Evolutionary conservation across 805 yeast genomes (phyloP), one percentile per base, ranked within the genome.

Genomic region (Ogataea haglerorum): DNA sequence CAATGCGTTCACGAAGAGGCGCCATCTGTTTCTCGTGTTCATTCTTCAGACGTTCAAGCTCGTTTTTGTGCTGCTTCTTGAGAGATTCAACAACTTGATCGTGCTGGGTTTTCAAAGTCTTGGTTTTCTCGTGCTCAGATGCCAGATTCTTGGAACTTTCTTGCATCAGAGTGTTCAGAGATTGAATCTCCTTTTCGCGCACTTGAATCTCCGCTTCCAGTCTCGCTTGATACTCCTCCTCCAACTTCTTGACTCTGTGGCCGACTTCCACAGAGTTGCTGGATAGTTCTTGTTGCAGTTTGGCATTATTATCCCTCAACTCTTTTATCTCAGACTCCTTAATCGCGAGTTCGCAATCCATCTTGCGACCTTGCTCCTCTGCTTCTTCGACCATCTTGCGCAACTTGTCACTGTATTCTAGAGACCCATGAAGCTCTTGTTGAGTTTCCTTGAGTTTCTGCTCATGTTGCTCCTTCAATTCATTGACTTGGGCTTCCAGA

Each of bases 311-410:
- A 40, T 27, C 21, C 21, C 13, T 43, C 22, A 47, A 24, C 2
- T 16, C 46, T 6, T 17, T 10, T 17, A 47, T 34, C 32, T 47
- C 46, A 3, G 41, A 38, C 6, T 37, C 45, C 19, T 43, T 43
- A 21, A 29, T 7, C 12, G 23, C 13, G n/a, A 35, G 19, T 14
- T 41, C 42, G 2, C 16, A 16, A 12, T 38, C 41, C 22, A 44
- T 14, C 14, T 24, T 31, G 2, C 33, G 29, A 6, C 46, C 12
- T 18, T 33, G 38, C 4, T 24, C 15, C 19, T 46, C 49, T 12
- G 48, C 42, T 9, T 25, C 29, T 2, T 29, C 34, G 7, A 45
- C 31, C 9, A 40, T 19, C 15, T 30, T 12, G 10, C 30, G 30
- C 27, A 51, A 29, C 3, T n/a, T 13, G 27, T 35, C 30, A 5